Base-by-base conservation (phyloP, 129 eudicot species). In the Glebionis coronaria region DNA sequence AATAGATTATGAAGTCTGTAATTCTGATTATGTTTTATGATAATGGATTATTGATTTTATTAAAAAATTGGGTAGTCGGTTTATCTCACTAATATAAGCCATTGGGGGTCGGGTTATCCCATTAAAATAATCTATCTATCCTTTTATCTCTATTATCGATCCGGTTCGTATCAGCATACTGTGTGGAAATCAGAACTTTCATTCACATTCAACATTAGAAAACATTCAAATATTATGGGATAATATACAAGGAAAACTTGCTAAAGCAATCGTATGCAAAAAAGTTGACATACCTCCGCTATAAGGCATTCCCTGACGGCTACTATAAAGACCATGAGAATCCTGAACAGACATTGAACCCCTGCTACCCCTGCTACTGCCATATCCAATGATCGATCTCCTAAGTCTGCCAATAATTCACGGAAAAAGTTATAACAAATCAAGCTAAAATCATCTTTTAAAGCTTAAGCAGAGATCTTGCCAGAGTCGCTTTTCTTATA, bases 291-390 rank as follows among this genome's bases (percentile, higher is more conserved):
- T 60, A 83, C 97, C 94, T 77, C 85, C 90, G 51, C 82, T 77
- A 45, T 86, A 86, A 69, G 88, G 54, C 91, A 86, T 82, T 40
- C 89, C 95, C 67, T 92, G 98, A n/a, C 95, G 90, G 76, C 95
- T 78, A 63, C 96, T 76, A 65, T 93, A 93, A 54, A 86, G 84
- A 73, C 95, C 90, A 74, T 82, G 95, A 31, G 98, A 76, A 70
- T 93, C 97, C 44, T 86, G 96, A 67, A 77, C 73, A 56, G 95
- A 75, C 54, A 86, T 50, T 27, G 98, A 80, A 67, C 84, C 73
- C 74, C 97, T 71, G n/a, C n/a, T n/a, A n/a, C n/a, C n/a, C n/a
- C n/a, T n/a, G 78, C 90, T 82, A 68, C 88, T 74, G 68, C 88
- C 71, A 75, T 89, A 87, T 65, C 90, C 95, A 15, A 86, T 54